These are phyloP conservation scores for Eucalyptus curtisii DNA, from an alignment of 345 rosid genomes.

Conservation along the genomic window DNA sequence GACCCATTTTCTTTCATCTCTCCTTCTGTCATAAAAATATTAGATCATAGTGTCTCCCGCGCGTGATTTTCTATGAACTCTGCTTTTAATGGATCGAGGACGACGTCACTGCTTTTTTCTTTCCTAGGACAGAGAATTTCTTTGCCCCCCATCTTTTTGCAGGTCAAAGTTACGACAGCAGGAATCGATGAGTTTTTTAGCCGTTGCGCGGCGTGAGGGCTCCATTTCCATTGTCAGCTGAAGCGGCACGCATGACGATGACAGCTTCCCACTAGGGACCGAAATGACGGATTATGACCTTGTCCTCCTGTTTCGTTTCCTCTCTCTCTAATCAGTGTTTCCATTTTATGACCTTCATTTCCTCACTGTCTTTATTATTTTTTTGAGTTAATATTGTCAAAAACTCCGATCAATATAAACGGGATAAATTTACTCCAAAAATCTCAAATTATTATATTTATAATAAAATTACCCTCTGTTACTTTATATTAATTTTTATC, in stretches of 20 bases:
- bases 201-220: not conserved
- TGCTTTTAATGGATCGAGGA: not conserved
- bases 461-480: rapidly evolving
- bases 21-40: not conserved
- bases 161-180: not conserved
- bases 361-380: not conserved
- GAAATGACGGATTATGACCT: not conserved
- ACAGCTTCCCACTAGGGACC: not conserved
- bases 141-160: not conserved
- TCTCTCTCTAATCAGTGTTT: not conserved
- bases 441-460: no score
- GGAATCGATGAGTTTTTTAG: not conserved
- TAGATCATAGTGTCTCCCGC: not conserved
- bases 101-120: not conserved
- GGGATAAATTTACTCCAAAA: no score
- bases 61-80: not conserved
- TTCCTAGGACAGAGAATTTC: not conserved
- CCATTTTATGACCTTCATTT: not conserved
- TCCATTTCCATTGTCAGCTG: not conserved
- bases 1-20: not conserved
- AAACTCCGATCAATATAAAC: rapidly evolving
- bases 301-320: not conserved
- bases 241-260: not conserved
- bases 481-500: no score
- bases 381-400: rapidly evolving